Percentiles rank a stretch among this genome's conserved stretches.
Conservation (phyloP, 1,284 basidiomycete genomes). For the Boletus sp. region DNA sequence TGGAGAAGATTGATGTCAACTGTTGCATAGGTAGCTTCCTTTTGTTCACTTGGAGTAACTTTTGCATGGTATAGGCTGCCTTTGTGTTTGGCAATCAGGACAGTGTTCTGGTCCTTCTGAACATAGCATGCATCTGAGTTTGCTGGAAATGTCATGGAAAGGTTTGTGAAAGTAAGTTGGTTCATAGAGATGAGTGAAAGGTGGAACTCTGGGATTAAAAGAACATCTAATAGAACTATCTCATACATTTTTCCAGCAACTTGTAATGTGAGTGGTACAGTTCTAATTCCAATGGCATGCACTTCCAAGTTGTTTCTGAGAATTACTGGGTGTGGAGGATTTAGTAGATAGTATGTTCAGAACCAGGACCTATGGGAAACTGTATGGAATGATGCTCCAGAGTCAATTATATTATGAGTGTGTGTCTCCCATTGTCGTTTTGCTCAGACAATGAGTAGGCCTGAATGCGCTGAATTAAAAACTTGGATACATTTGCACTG, state of each 20-base stretch:
- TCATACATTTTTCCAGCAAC: neutral
- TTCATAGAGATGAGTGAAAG: neutral
- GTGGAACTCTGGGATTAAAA: neutral
- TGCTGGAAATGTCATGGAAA: neutral
- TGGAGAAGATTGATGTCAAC: neutral
- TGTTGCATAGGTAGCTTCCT: neutral
- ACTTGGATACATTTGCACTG: no score
- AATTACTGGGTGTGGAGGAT: neutral
- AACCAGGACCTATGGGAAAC: no score
- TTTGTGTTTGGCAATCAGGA: neutral
- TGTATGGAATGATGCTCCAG: no score
- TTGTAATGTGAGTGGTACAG: neutral
- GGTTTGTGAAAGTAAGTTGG: neutral
- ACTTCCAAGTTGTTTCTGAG: neutral
- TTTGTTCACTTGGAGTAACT: neutral
- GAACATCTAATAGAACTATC: neutral
- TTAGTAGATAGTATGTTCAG: neutral
- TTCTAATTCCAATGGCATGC: neutral
- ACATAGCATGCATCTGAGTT: neutral
- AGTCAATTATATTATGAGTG: no score
- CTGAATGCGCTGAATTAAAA: no score
- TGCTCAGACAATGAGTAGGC: no score
- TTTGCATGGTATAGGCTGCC: neutral
- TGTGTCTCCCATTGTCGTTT: no score
- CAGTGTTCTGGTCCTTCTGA: neutral